phyloP scores from a whole-genome alignment of 768 basidiomycete genomes.

The Pulveroboletus frians region DNA sequence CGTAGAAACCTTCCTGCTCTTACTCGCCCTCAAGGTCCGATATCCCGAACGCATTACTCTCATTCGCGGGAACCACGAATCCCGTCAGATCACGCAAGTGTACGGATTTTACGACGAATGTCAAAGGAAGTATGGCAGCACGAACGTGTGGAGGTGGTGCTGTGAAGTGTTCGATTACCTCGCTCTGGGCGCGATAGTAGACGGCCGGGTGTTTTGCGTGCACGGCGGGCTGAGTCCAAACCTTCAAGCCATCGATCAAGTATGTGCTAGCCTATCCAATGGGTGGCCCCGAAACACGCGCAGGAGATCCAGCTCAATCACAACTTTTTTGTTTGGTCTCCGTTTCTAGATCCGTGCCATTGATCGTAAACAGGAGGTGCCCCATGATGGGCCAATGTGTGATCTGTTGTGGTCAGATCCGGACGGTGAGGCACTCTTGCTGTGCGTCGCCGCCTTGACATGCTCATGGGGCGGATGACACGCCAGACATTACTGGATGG shows the following conservation, averaged over 20 bases:
- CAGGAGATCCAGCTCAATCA: conserved; percentile 15
- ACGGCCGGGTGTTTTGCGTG: conserved; percentile 94
- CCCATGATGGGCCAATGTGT: conserved; percentile 98
- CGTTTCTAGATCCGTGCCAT: conserved; percentile 77
- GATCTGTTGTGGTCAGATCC: conserved; percentile 99
- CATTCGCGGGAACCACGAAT: conserved; percentile 97
- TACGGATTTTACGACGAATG: conserved; percentile 97
- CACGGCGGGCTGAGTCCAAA: conserved; percentile 95
- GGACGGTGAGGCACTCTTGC: conserved; percentile 56
- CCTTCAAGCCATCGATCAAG: conserved; percentile 84
- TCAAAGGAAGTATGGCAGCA: conserved; percentile 89
- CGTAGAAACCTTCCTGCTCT: conserved; percentile 92
- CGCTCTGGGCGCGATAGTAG: conserved; percentile 91
- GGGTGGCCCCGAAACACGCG: conserved; percentile 18
- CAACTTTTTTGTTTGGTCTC: conserved; percentile 18
- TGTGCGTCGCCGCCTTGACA: conserved; percentile 18
- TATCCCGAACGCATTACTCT: conserved; percentile 97
- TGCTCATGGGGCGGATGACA: conserved; percentile 3
- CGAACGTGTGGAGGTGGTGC: conserved; percentile 96
- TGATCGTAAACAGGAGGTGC: conserved; percentile 95
- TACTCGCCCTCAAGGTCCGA: conserved; percentile 92
- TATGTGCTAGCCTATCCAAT: conserved; percentile 32
- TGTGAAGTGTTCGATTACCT: conserved; percentile 99
- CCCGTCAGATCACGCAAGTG: conserved; percentile 93
- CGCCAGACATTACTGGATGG: conserved; percentile 85